Percentiles rank a stretch among this genome's conserved stretches.
Conservation (phyloP, 257 asterid genomes). For the Gentiana macrophylla region DNA sequence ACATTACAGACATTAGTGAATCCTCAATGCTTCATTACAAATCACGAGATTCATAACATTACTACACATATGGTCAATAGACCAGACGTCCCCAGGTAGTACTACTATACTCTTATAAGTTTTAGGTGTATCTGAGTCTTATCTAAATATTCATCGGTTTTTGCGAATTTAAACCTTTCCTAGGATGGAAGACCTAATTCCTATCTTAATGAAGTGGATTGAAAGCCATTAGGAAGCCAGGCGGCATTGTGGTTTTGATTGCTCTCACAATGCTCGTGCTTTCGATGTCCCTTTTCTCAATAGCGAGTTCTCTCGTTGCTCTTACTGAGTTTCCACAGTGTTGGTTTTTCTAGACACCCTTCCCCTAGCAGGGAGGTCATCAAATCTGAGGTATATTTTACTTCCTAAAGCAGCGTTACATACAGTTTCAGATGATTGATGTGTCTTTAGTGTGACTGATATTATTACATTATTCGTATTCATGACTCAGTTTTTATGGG, state of each 20-base stretch:
- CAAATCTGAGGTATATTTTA: slow-evolving; percentile 50
- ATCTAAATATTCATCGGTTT: too few species aligned
- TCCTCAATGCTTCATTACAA: slow-evolving; percentile 54
- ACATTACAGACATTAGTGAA: slow-evolving; percentile 79
- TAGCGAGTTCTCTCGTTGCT: slow-evolving; percentile 61
- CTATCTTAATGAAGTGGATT: slow-evolving; percentile 52
- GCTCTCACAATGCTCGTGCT: slow-evolving; percentile 68
- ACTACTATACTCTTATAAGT: too few species aligned
- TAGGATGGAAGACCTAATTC: slow-evolving; percentile 97
- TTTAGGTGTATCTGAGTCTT: too few species aligned
- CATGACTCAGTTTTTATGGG: slow-evolving; percentile 2
- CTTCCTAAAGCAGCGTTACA: too few species aligned
- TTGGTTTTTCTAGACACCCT: slow-evolving; percentile 65
- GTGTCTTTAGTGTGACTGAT: too few species aligned
- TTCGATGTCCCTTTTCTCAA: slow-evolving; percentile 81
- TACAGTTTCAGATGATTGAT: too few species aligned
- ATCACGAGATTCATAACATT: slow-evolving; percentile 53
- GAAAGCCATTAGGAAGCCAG: slow-evolving; percentile 72
- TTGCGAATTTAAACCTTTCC: too few species aligned
- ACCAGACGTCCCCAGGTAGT: slow-evolving; percentile 73
- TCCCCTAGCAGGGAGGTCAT: slow-evolving; percentile 51
- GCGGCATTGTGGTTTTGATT: slow-evolving; percentile 63
- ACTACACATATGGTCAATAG: slow-evolving; percentile 58
- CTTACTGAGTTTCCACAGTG: slow-evolving; percentile 53
- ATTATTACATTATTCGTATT: not conserved